Evolutionary conservation across 805 yeast species (phyloP), one percentile per base, ranked within the genome.

Genomic region (Saturnispora mendoncae): DNA sequence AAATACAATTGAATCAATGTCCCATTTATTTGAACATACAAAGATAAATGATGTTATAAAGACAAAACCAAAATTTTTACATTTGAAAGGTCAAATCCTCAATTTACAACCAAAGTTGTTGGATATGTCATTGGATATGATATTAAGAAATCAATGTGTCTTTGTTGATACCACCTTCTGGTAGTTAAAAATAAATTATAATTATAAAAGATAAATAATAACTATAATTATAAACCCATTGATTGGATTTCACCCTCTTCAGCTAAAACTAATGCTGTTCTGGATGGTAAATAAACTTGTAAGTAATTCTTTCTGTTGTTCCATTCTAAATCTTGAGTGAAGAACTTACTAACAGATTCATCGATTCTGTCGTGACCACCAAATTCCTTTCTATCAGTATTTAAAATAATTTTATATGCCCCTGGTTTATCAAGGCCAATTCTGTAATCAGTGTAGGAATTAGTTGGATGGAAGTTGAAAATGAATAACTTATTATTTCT

Each of bases 391-490:
- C 70, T 69, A 55, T 90, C 98, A 3, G 88, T 69, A 55, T 83
- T 82, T 53, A 92, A 66, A 23, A 84, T 78, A 38, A 88, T 69
- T 49, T 69, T 71, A 60, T 90, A 90, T 38, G 66, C 67, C 6
- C 97, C 98, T 0, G 90, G 69, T 10, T 53, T 64, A 21, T 90
- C 87, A 17, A 85, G 84, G n/a, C 98, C 97, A 36, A 90, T 69
- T 56, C 94, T 76, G 65, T 88, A 90, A 62, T 86, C 95, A 2
- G 84, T 68, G 61, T 68, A 90, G 2, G 94, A 83, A 42, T 84
- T 66, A 0, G 82, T 72, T 25, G 95, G 94, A 61, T 90, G 85
- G 71, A 92, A 85, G 62, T 92, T 90, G 70, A 88, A 87, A 24
- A 88, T 69, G 54, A 90, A 92, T 38, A 92, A 55, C 25, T 85